Conservation (phyloP, 805 yeast genomes). For the Jamesozyma spencerorum region DNA sequence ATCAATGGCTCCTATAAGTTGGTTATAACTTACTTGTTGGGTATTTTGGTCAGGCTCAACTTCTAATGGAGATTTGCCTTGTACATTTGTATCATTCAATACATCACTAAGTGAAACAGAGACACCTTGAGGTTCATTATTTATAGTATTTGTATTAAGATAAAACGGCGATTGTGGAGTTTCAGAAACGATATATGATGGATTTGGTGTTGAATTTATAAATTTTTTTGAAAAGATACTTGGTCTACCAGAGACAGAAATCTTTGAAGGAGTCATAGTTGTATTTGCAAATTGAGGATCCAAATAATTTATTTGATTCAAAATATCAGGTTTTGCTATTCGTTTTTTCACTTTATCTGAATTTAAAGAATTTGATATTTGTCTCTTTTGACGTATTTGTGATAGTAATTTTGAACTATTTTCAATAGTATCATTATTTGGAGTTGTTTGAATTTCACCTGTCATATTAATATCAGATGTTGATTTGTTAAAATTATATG, state of each 20-base stretch:
- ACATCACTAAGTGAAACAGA: no score
- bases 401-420: background rate
- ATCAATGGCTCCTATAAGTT: no score
- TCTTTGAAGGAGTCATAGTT: background rate
- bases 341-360: conserved; percentile 17
- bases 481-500: background rate
- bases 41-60: no score
- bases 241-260: conserved; percentile 1
- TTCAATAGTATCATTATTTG: background rate
- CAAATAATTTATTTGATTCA: conserved; percentile 1
- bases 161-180: conserved; percentile 5
- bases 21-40: no score
- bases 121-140: background rate
- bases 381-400: conserved; percentile 18
- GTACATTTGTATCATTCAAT: no score
- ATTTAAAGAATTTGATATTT: conserved; percentile 15
- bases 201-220: conserved; percentile 7
- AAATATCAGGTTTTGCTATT: conserved; percentile 10
- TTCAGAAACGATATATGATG: conserved; percentile 6
- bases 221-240: background rate
- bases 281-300: background rate
- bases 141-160: background rate
- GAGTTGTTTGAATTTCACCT: background rate
- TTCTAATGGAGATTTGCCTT: no score
- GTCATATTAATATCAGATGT: background rate